phyloP scores from a whole-genome alignment of 306 rosid species.

The Cucurbita pepo region DNA sequence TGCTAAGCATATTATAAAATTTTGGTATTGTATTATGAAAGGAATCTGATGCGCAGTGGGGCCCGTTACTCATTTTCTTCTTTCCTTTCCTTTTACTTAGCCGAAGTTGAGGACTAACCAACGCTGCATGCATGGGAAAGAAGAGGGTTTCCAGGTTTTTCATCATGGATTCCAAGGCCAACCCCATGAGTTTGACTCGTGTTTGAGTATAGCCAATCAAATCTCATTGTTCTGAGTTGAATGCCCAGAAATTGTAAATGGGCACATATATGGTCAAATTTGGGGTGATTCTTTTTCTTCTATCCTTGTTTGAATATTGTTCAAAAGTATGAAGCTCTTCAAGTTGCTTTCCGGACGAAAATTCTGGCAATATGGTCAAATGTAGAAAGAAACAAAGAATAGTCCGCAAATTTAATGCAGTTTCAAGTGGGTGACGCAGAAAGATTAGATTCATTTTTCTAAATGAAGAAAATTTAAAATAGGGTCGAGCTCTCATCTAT shows the following conservation, averaged over 20 bases:
- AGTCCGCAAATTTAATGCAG: constrained; percentile 9
- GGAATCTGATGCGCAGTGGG: neutral
- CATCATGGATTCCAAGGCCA: constrained; percentile 10
- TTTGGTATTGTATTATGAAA: neutral
- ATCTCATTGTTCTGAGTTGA: neutral
- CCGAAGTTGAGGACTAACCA: constrained; percentile 2
- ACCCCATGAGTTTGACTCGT: constrained; percentile 12
- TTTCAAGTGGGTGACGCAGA: constrained; percentile 11
- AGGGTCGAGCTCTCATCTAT: too few species aligned
- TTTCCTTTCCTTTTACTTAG: neutral
- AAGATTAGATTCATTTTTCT: neutral
- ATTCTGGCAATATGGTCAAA: neutral
- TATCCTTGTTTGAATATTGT: constrained; percentile 1
- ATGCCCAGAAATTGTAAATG: neutral
- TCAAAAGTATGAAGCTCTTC: constrained; percentile 17
- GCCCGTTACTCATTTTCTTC: neutral
- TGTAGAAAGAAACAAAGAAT: constrained; percentile 20
- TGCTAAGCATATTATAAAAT: neutral
- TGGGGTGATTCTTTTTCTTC: constrained; percentile 23
- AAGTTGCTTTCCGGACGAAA: constrained; percentile 20
- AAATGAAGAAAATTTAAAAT: neutral
- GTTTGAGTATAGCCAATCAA: neutral
- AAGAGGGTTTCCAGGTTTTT: neutral
- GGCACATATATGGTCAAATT: constrained; percentile 13
- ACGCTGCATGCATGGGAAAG: constrained; percentile 17